phyloP scores from a whole-genome alignment of 1,139 yeast species.

The Arxiozyma bovina region DNA sequence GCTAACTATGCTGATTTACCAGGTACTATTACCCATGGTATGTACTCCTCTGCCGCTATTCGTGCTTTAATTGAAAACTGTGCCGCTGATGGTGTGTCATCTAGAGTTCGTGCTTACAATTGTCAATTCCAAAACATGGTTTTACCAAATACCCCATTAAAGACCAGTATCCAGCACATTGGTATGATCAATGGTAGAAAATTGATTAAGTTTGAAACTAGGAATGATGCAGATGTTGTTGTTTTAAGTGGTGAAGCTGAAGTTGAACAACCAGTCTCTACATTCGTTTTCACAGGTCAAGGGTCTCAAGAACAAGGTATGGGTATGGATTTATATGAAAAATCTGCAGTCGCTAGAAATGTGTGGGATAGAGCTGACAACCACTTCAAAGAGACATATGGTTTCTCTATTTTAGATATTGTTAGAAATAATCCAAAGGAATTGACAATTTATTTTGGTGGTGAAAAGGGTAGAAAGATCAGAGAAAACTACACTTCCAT shows the following conservation, averaged over 20 bases:
- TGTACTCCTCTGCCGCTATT: conserved; percentile 94
- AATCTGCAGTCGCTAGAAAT: conserved; percentile 83
- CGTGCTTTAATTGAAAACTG: conserved; percentile 93
- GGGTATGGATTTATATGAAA: conserved; percentile 97
- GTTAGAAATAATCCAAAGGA: conserved; percentile 94
- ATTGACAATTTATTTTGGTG: conserved; percentile 93
- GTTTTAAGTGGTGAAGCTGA: conserved; percentile 95
- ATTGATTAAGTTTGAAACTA: conserved; percentile 85
- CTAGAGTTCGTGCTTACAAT: conserved; percentile 90
- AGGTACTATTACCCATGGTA: conserved; percentile 97
- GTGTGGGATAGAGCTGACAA: conserved; percentile 98
- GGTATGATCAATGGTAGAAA: conserved; percentile 99
- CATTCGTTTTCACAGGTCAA: conserved; percentile 97
- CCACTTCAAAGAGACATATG: conserved; percentile 88
- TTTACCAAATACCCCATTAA: conserved; percentile 83
- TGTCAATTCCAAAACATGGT: conserved; percentile 95
- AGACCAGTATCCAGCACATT: conserved; percentile 84
- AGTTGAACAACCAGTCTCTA: conserved; percentile 94
- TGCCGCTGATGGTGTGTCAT: conserved; percentile 96
- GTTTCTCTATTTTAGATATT: conserved; percentile 92
- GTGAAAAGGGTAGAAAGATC: conserved; percentile 91
- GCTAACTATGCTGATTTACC: conserved; percentile 89
- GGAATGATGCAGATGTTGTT: conserved; percentile 67
- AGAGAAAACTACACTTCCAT: conserved; percentile 90
- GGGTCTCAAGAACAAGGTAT: conserved; percentile 99